Conservation (phyloP, 257 asterid genomes). For the Solanum stenotomum region DNA sequence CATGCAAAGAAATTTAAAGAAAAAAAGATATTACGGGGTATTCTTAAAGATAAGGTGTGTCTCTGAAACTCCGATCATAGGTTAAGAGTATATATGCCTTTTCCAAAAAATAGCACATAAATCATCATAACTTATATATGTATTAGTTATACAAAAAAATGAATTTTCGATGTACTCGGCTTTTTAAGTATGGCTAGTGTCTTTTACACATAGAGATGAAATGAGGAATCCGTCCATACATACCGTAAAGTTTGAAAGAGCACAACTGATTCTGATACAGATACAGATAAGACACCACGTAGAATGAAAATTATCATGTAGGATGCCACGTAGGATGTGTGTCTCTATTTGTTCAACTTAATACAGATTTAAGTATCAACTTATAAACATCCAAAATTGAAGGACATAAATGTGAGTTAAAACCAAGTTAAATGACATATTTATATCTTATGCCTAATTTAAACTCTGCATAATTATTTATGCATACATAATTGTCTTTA, state of each 20-base stretch:
- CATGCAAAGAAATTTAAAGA: background rate
- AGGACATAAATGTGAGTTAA: background rate
- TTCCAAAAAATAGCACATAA: too few relatives aligned
- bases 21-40: background rate
- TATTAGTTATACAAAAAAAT: too few relatives aligned
- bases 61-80: too few relatives aligned
- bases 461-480: too few relatives aligned
- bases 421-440: too few relatives aligned
- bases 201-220: background rate
- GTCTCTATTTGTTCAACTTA: background rate
- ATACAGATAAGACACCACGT: background rate
- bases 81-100: too few relatives aligned
- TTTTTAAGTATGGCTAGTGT: background rate
- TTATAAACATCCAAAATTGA: background rate
- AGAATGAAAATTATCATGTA: background rate
- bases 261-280: background rate
- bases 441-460: too few relatives aligned
- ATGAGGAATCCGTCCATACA: background rate
- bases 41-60: too few relatives aligned
- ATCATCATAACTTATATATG: background rate
- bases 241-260: background rate
- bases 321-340: too few relatives aligned
- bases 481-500: too few relatives aligned
- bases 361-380: too few relatives aligned
- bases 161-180: background rate